Percentiles rank a stretch among this genome's conserved stretches.
Evolutionary conservation across 78 protist species (phyloP).

Genomic region (Emiliania huxleyi): DNA sequence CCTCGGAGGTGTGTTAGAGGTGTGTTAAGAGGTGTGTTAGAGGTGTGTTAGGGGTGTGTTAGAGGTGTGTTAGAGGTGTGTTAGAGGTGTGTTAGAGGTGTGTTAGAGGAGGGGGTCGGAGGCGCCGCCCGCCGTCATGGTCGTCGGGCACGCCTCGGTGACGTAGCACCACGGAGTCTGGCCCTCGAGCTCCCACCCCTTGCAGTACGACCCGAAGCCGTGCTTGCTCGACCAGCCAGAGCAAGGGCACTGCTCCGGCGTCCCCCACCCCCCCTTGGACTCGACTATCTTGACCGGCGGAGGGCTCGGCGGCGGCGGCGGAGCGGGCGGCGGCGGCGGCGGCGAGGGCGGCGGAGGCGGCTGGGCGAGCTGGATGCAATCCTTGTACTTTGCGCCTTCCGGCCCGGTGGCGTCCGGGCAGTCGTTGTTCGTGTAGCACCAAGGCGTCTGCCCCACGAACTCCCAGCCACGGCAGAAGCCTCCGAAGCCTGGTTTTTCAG

Average conservation of each 20-base stretch:
- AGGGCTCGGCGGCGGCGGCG: not conserved
- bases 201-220: not conserved
- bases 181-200: not conserved
- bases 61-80: too few relatives aligned
- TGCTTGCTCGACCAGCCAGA: not conserved
- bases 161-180: not conserved
- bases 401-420: not conserved
- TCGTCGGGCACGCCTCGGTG: not conserved
- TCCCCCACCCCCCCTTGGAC: not conserved
- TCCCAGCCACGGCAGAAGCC: not conserved
- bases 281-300: not conserved
- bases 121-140: not conserved
- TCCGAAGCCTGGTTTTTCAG: too few relatives aligned
- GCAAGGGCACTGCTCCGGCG: not conserved
- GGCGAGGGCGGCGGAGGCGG: too few relatives aligned
- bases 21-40: too few relatives aligned
- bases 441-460: not conserved
- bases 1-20: too few relatives aligned
- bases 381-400: not conserved
- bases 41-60: too few relatives aligned
- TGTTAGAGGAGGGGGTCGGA: too few relatives aligned
- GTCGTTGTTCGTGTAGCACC: not conserved
- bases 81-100: too few relatives aligned
- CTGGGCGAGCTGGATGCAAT: too few relatives aligned
- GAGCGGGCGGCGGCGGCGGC: too few relatives aligned